Evolutionary conservation across 2,329 filamentous ascomycete species (phyloP).

Genomic region (Teratosphaeria pseudoeucalypti): DNA sequence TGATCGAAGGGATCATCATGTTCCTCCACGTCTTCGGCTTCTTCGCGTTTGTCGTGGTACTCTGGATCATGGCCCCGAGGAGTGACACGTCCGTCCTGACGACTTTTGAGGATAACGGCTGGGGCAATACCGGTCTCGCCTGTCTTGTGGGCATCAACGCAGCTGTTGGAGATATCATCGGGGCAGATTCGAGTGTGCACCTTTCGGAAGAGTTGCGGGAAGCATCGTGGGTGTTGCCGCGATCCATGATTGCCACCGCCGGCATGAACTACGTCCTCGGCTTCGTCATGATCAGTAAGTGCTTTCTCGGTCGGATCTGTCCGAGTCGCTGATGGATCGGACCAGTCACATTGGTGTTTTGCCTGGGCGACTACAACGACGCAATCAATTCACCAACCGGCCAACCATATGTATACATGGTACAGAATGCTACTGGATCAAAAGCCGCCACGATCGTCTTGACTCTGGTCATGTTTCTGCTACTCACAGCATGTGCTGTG

Average conservation of each 20-base stretch:
- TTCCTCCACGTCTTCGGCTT: constrained; percentile 21
- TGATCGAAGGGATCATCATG: constrained; percentile 21
- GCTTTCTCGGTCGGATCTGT: background rate
- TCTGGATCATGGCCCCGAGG: constrained; percentile 16
- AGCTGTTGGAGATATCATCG: constrained; percentile 7
- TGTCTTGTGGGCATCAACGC: constrained; percentile 1
- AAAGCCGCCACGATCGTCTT: constrained; percentile 8
- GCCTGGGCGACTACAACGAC: constrained; percentile 1
- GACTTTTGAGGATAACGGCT: constrained; percentile 1
- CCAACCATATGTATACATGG: constrained; percentile 3
- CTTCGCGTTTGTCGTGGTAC: constrained; percentile 18
- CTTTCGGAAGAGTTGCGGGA: constrained; percentile 23
- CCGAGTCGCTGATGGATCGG: background rate
- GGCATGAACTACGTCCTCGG: constrained; percentile 22
- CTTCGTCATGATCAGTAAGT: constrained; percentile 7
- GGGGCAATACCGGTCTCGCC: background rate
- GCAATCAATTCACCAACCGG: constrained; percentile 1
- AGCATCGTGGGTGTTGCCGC: constrained; percentile 19
- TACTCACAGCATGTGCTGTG: constrained; percentile 2
- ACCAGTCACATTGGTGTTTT: constrained; percentile 3
- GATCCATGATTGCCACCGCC: constrained; percentile 22
- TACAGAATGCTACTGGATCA: constrained; percentile 1
- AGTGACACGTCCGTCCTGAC: background rate
- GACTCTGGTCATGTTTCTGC: constrained; percentile 6
- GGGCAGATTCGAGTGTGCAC: constrained; percentile 29